Evolutionary conservation across 768 basidiomycete species (phyloP), one percentile per base, ranked within the genome.

Genomic region (Hypholoma sublateritium): DNA sequence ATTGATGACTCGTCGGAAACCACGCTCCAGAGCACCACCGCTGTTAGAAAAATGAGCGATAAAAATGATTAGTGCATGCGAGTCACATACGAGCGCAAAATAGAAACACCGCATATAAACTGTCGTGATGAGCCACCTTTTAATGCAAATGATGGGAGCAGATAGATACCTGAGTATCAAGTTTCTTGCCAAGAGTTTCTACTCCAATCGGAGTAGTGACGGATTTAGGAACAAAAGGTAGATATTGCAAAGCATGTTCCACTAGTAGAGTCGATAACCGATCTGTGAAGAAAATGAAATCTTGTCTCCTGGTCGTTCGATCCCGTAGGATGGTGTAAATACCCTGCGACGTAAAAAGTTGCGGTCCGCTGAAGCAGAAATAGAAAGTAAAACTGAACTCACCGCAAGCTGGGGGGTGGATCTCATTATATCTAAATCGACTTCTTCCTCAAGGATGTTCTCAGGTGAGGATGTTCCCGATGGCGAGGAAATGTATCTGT

Each of bases 211-310:
- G 94, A 0, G 95, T 96, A 17, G 71, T 76, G 5, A 96, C 80
- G 0, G 73, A 72, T 65, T 82, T 83, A 2, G 76, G 66, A 28
- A 73, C 67, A 70, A 87, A 91, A 1, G 94, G 94, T n/a, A 98
- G 79, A 57, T 85, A 79, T 42, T 88, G 87, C 66, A 95, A 76
- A 0, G 94, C 93, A 67, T 86, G 81, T 71, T 98, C 96, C 4
- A 91, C 84, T 21, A 98, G 72, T 17, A 93, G 71, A 0, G 92
- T 94, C 0, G 95, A 84, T 1, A 98, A 74, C 16, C 96, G 82
- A 68, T 97, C 94, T 0, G 85, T 84, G 67, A 93, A 94, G 77
- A 97, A 96, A 37, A 98, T 86, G 65, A 98, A 98, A 66, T 98
- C 94, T 63, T 91, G 90, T 16, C 87, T 78, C 12, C 74, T 74